A percentile compares a stretch with the other conserved stretches of the same genome.
These are phyloP conservation scores for Phytophthora pluvialis DNA, from an alignment of 352 stramenopile species.

Conservation along the genomic window DNA sequence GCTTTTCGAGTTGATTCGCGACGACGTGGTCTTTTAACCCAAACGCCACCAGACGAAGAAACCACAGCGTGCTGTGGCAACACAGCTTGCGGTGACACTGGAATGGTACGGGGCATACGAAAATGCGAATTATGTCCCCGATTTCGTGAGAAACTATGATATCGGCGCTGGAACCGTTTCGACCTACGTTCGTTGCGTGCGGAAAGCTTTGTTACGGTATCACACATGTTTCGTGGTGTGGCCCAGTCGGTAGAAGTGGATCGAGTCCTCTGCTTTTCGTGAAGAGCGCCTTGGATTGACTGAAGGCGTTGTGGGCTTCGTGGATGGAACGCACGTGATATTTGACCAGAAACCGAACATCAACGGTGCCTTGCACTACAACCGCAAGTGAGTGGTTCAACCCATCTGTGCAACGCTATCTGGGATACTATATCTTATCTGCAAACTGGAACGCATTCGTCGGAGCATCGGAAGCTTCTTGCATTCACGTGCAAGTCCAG, in stretches of 20 bases:
- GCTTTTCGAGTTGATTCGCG: background rate
- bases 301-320: slow-evolving; percentile 1
- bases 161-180: background rate
- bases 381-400: too few species aligned
- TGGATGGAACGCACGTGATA: slow-evolving; percentile 5
- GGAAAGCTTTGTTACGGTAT: background rate
- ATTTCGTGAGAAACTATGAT: background rate
- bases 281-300: slow-evolving; percentile 2
- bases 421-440: too few species aligned
- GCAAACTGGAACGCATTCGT: too few species aligned
- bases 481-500: too few species aligned
- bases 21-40: background rate
- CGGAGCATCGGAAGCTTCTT: too few species aligned
- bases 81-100: background rate
- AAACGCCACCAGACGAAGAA: background rate
- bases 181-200: background rate
- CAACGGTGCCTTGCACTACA: background rate
- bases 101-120: background rate
- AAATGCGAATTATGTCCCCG: background rate
- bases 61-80: background rate
- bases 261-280: background rate
- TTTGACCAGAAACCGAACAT: slow-evolving; percentile 6
- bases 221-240: background rate
- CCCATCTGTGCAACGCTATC: too few species aligned
- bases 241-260: background rate